Base-by-base conservation (phyloP, 129 eudicot genomes). In the Oenanthe sinensis region DNA sequence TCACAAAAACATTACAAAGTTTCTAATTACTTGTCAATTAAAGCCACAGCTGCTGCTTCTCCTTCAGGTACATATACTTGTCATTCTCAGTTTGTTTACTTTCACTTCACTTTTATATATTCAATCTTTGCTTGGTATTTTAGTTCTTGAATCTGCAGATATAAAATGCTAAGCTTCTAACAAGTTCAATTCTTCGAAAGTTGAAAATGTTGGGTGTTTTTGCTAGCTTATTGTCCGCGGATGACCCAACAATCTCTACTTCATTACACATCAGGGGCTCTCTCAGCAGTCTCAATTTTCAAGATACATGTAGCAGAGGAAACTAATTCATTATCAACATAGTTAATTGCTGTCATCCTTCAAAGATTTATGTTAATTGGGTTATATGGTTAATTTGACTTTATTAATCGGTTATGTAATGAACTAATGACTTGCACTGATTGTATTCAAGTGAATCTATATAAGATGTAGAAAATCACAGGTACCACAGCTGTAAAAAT, bases 21-120 rank as follows among this genome's bases (percentile, higher is more conserved):
- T 71, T 14, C 6, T 26, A 46, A 6, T 8, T 4, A 26, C 77
- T 46, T 74, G 19, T 74, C 77, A 6, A 20, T 46, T 9, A 74
- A 46, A 74, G 60, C 77, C 26, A 30, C 77, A 45, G 60, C 60
- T 46, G 77, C 77, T 24, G 46, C 55, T 73, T 6, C 43, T 68
- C 1, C 77, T 24, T 74, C 77, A 72, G 54, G 76, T 72, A 43
- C 76, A 43, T 71, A 3, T 22, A 22, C 30, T 72, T 42, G 8
- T n/a, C 52, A 22, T 22, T 40, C 50, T 72, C 37, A 43, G 5
- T 8, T 72, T 72, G 5, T 72, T 72, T 44, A 43, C 33, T 72
- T 42, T 43, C 3, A n/a, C 9, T 72, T 42, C 7, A 43, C 8
- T 42, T 72, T n/a, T 2, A 42, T 11, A n/a, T 22, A 2, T n/a